Percentiles rank a stretch among this genome's conserved stretches.
Evolutionary conservation across 257 asterid species (phyloP).

Genomic region (Solanum sejunctum): DNA sequence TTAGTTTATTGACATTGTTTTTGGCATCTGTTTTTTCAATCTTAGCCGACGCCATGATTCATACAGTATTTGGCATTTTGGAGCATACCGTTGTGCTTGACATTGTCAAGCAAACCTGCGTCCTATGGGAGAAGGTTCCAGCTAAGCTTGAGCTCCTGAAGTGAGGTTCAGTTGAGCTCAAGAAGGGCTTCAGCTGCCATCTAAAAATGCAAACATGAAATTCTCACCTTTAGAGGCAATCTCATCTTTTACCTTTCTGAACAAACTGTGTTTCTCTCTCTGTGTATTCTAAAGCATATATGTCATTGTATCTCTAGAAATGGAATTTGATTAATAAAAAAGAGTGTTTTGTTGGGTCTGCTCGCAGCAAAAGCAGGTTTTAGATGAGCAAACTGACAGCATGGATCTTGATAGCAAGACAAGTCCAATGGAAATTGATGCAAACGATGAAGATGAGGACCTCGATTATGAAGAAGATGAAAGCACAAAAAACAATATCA

Average conservation of each 20-base stretch:
- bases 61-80: not conserved
- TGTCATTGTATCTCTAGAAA: not conserved
- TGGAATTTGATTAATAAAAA: conserved; percentile 1
- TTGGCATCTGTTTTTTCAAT: not conserved
- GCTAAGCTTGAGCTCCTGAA: not conserved
- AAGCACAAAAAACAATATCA: conserved; percentile 30
- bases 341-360: not conserved
- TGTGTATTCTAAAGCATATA: not conserved
- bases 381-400: conserved; percentile 22
- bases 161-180: not conserved
- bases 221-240: not conserved
- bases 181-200: not conserved
- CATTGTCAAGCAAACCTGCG: not conserved
- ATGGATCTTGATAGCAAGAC: conserved; percentile 25
- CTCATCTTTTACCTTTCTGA: not conserved
- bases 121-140: not conserved
- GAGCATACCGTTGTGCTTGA: not conserved
- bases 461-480: conserved; percentile 35
- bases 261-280: not conserved
- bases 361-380: conserved; percentile 55
- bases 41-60: not conserved
- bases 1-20: not conserved
- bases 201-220: not conserved
- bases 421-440: conserved; percentile 14
- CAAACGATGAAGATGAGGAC: conserved; percentile 40